A percentile compares a stretch with the other conserved stretches of the same genome.
Evolutionary conservation across 1,284 basidiomycete species (phyloP).

Genomic region (Cutaneotrichosporon mucoides): DNA sequence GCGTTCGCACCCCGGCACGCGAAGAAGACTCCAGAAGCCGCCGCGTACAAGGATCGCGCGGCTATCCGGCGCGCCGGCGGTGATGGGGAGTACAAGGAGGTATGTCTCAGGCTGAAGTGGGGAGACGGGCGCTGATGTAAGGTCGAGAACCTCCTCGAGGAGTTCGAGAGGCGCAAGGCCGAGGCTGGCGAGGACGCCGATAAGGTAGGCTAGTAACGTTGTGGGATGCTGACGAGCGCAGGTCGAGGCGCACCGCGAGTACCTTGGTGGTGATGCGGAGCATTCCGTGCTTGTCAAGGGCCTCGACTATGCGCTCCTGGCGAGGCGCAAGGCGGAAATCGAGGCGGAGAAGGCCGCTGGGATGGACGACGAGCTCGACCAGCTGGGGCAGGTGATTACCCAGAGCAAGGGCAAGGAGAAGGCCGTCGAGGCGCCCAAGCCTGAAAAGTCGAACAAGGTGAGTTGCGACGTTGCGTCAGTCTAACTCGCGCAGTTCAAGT

Average conservation of each 20-base stretch:
- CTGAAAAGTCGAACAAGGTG: slow-evolving; percentile 12
- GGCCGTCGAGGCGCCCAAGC: background rate
- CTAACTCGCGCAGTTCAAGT: slow-evolving; percentile 40
- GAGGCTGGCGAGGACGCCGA: slow-evolving; percentile 57
- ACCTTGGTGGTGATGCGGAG: slow-evolving; percentile 80
- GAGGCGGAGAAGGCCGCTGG: slow-evolving; percentile 56
- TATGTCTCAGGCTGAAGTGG: slow-evolving; percentile 6
- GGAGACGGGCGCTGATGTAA: slow-evolving; percentile 33
- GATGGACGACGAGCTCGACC: slow-evolving; percentile 73
- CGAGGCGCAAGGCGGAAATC: slow-evolving; percentile 69
- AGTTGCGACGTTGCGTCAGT: slow-evolving; percentile 16
- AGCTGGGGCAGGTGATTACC: slow-evolving; percentile 30
- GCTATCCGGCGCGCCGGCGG: slow-evolving; percentile 39
- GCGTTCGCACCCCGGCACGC: slow-evolving; percentile 34
- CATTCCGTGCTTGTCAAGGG: slow-evolving; percentile 82
- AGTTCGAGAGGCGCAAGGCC: slow-evolving; percentile 65
- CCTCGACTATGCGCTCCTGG: slow-evolving; percentile 79
- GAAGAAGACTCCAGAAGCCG: slow-evolving; percentile 14
- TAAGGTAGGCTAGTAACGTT: slow-evolving; percentile 13
- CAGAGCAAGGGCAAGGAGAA: slow-evolving; percentile 13
- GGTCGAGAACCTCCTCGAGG: slow-evolving; percentile 73
- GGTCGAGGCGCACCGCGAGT: slow-evolving; percentile 71
- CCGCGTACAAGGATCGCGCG: slow-evolving; percentile 48
- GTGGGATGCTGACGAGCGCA: slow-evolving; percentile 33
- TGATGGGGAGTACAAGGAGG: slow-evolving; percentile 45